Evolutionary conservation across 1,284 basidiomycete genomes (phyloP).

Genomic region (Taiwanofungus camphoratus): DNA sequence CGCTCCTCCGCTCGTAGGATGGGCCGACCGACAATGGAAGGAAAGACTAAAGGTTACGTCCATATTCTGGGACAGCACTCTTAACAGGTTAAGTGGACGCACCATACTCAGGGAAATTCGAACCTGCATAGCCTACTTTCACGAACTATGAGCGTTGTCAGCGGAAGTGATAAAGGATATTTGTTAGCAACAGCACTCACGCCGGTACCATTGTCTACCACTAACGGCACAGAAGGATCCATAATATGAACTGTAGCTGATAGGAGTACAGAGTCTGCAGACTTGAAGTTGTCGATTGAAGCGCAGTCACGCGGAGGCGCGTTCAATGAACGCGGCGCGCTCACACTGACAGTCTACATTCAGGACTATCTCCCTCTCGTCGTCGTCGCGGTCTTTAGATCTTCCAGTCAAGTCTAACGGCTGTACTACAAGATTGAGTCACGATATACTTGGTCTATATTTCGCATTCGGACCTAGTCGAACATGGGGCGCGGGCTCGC

Average conservation of each 20-base stretch:
- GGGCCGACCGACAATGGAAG: slow-evolving; percentile 93
- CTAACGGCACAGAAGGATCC: slow-evolving; percentile 72
- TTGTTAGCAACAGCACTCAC: slow-evolving; percentile 45
- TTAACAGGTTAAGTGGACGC: slow-evolving; percentile 19
- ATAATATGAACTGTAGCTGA: slow-evolving; percentile 30
- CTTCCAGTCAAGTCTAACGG: too few relatives aligned
- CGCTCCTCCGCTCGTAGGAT: slow-evolving; percentile 98
- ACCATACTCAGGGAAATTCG: slow-evolving; percentile 99
- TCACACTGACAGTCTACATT: not conserved
- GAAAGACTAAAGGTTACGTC: slow-evolving; percentile 66
- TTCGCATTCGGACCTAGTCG: not conserved
- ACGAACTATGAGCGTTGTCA: slow-evolving; percentile 65
- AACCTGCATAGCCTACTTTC: slow-evolving; percentile 97
- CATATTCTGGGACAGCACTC: not conserved
- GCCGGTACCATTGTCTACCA: slow-evolving; percentile 97
- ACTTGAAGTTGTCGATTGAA: not conserved
- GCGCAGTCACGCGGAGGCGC: slow-evolving; percentile 3
- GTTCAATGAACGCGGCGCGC: not conserved
- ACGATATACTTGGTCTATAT: not conserved
- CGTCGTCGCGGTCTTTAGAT: not conserved
- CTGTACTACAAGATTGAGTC: too few relatives aligned
- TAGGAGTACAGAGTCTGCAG: slow-evolving; percentile 10
- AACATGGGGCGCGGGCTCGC: slow-evolving; percentile 33
- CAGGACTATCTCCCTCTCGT: not conserved
- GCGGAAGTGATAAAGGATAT: slow-evolving; percentile 8